Base-by-base conservation (phyloP, 352 stramenopile species). In the Phytophthora fragariaefolia region DNA sequence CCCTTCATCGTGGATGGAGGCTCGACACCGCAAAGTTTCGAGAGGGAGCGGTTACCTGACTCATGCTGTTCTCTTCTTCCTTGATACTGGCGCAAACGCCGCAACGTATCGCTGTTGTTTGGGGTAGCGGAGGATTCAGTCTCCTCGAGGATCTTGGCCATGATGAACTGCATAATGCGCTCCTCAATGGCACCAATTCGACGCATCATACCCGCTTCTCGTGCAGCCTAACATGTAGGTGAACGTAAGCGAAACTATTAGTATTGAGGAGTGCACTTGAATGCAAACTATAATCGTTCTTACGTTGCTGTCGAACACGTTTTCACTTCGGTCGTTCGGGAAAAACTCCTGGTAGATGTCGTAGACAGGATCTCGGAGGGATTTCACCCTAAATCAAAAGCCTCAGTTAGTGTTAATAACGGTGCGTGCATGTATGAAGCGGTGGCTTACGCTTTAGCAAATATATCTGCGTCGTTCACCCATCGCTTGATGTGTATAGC, bases 91-190 rank as follows among this genome's bases (percentile, higher is more conserved):
- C 74, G 76, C 22, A 90, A 56, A 10, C 82, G 76, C 45, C 46
- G 51, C 38, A 87, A 66, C 0, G 82, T 89, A 20, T 90, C 82
- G 46, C 79, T 89, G 6, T 27, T 57, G 62, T 74, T 74, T 12
- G 54, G 53, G 12, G 61, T 51, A 10, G 57, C 8, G 1, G 52
- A 47, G 1, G 66, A 20, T 10, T 86, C 74, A 2, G 61, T 78
- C 59, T 91, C 82, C 13, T 71, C 60, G 15, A 85, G 71, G 15
- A 89, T 85, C 59, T 89, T 89, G 12, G 66, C 56, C 40, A 91
- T 73, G 24, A 91, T 71, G 20, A 82, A 81, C 66, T 88, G 83
- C 81, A 89, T 91, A 18, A 77, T 63, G 4, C 83, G 80, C 58
- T 90, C 81, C 54, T 90, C 79, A 30, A 90, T 85, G 6, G 71